A percentile compares a stretch with the other conserved stretches of the same genome.
These are phyloP conservation scores for Trametes polyzona DNA, from an alignment of 1,284 basidiomycete genomes.

Conservation along the genomic window DNA sequence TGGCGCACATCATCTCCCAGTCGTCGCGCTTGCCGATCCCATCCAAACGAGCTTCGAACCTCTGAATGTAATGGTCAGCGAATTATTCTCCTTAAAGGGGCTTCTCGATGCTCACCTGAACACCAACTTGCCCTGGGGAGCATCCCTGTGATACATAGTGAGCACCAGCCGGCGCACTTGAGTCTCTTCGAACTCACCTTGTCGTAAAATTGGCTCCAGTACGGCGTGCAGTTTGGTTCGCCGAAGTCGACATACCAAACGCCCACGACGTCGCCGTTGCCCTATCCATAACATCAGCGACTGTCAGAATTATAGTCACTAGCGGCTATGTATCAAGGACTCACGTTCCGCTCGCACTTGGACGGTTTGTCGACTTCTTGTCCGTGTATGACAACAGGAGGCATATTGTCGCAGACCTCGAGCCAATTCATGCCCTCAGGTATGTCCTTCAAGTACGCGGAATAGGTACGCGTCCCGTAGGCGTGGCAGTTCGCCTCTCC, in stretches of 20 bases:
- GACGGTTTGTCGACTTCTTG: slow-evolving; percentile 16
- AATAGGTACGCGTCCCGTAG: slow-evolving; percentile 25
- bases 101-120: background rate
- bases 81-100: too few relatives aligned
- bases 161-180: too few relatives aligned
- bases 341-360: slow-evolving; percentile 20
- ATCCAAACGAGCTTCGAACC: slow-evolving; percentile 16
- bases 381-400: slow-evolving; percentile 20
- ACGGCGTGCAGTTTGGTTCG: slow-evolving; percentile 25
- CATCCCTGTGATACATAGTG: slow-evolving; percentile 16
- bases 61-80: background rate
- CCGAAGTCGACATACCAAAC: slow-evolving; percentile 28
- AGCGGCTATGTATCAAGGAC: background rate
- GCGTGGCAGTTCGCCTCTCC: slow-evolving; percentile 17
- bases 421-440: slow-evolving; percentile 19
- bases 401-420: slow-evolving; percentile 25
- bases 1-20: slow-evolving; percentile 25
- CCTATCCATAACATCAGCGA: background rate
- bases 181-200: slow-evolving; percentile 4
- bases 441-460: slow-evolving; percentile 18
- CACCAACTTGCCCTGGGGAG: background rate
- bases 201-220: slow-evolving; percentile 21
- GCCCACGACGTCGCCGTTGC: slow-evolving; percentile 19
- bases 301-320: background rate
- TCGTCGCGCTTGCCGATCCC: slow-evolving; percentile 18